phyloP scores from a whole-genome alignment of 345 rosid species.

The Hibiscus syriacus region DNA sequence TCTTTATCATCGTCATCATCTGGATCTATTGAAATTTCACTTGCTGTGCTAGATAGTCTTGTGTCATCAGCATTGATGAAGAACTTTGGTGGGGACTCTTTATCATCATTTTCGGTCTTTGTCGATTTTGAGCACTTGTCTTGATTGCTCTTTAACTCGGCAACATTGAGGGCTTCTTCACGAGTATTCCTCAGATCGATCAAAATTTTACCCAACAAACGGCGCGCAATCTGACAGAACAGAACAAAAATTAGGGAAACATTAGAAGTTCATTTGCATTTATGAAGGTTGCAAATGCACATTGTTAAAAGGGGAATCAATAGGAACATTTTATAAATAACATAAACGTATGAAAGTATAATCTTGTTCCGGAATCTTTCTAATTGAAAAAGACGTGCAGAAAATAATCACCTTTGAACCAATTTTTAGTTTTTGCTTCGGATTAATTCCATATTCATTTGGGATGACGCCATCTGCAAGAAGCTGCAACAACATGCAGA shows the following conservation, averaged over 20 bases:
- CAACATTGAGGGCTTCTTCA: constrained; percentile 91
- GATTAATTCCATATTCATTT: constrained; percentile 95
- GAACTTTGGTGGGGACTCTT: constrained; percentile 47
- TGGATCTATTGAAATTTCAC: constrained; percentile 58
- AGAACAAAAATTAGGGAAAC: not conserved
- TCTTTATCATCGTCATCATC: constrained; percentile 97
- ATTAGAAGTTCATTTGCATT: not conserved
- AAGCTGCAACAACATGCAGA: constrained; percentile 41
- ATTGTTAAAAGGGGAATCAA: not conserved
- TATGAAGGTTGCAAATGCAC: not conserved
- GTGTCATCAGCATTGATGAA: constrained; percentile 46
- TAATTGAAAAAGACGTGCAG: constrained; percentile 1
- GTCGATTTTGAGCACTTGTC: constrained; percentile 41
- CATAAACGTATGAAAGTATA: not conserved
- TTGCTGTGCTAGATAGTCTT: constrained; percentile 47
- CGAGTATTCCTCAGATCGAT: constrained; percentile 95
- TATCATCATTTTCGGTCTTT: constrained; percentile 45
- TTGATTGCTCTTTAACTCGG: constrained; percentile 75
- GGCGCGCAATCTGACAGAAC: constrained; percentile 67
- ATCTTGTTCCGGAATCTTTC: not conserved
- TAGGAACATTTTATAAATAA: no score
- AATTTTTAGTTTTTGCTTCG: constrained; percentile 86
- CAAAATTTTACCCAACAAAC: constrained; percentile 92
- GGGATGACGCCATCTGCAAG: constrained; percentile 99
- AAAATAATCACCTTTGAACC: constrained; percentile 71